phyloP scores from a whole-genome alignment of 495 filamentous ascomycete species.

The Podospora appendiculata region DNA sequence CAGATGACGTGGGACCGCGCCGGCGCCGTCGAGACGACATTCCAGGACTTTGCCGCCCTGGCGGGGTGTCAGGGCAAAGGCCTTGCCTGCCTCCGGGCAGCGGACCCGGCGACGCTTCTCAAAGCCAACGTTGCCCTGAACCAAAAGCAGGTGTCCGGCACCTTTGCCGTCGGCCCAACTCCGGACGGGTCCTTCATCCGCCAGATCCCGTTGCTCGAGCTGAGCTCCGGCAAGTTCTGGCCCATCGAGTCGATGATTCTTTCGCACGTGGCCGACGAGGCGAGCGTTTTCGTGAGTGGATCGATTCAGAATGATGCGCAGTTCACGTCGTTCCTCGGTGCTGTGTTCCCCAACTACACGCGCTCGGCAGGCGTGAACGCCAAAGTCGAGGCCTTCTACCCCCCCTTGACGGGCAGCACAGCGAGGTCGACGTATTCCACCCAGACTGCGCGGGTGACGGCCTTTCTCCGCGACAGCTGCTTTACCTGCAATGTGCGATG shows the following conservation, averaged over 20 bases:
- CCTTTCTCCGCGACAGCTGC: conserved; percentile 25
- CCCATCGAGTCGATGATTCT: conserved; percentile 32
- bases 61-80: conserved; percentile 41
- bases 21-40: conserved; percentile 28
- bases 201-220: conserved; percentile 36
- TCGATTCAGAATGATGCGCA: conserved; percentile 44
- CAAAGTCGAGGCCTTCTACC: conserved; percentile 27
- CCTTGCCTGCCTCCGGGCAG: conserved; percentile 34
- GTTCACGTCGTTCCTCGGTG: conserved; percentile 41
- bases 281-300: conserved; percentile 29
- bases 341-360: conserved; percentile 32
- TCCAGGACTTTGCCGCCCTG: conserved; percentile 33
- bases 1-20: conserved; percentile 33
- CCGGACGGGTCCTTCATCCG: conserved; percentile 38
- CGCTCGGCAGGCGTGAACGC: conserved; percentile 19
- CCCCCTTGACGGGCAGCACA: conserved; percentile 11
- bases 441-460: conserved; percentile 24
- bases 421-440: conserved; percentile 15
- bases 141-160: conserved; percentile 24
- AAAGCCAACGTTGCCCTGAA: conserved; percentile 33
- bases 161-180: conserved; percentile 36
- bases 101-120: conserved; percentile 25
- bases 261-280: conserved; percentile 33
- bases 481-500: conserved; percentile 34
- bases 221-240: conserved; percentile 35